phyloP scores from a whole-genome alignment of 2,329 filamentous ascomycete genomes.

The Thelonectria blattea region DNA sequence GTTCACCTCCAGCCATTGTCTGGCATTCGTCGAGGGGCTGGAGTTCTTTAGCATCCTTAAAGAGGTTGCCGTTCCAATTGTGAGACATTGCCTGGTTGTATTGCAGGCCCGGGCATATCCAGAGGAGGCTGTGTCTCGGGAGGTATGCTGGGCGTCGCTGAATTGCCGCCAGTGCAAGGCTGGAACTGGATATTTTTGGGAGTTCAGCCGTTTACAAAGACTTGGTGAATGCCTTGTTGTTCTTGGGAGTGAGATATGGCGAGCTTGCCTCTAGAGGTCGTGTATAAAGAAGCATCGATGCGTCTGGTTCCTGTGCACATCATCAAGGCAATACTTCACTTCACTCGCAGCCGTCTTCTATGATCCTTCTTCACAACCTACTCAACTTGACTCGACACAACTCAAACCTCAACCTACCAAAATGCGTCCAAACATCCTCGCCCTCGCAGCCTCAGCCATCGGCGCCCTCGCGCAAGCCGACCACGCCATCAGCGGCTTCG shows the following conservation, averaged over 20 bases:
- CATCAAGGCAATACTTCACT: background rate
- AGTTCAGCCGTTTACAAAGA: background rate
- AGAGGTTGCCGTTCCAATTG: background rate
- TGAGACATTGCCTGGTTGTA: background rate
- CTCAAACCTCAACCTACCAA: background rate
- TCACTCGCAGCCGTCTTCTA: background rate
- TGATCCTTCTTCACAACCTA: background rate
- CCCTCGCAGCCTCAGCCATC: background rate
- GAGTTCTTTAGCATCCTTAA: background rate
- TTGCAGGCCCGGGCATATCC: background rate
- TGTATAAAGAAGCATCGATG: background rate
- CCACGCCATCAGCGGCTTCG: background rate
- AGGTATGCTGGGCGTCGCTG: background rate
- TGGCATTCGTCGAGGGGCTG: background rate
- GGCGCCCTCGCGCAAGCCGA: slow-evolving; percentile 2
- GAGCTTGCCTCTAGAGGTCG: background rate
- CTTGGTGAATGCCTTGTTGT: background rate
- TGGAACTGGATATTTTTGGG: background rate
- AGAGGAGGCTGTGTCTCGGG: background rate
- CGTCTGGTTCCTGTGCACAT: background rate
- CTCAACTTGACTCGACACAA: background rate
- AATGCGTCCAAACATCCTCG: background rate
- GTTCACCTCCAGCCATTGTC: background rate
- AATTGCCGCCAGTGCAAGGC: background rate
- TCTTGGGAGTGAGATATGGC: background rate